A percentile compares a stretch with the other conserved stretches of the same genome.
These are phyloP conservation scores for Mycena alexandri DNA, from an alignment of 768 basidiomycete species.

Conservation along the genomic window DNA sequence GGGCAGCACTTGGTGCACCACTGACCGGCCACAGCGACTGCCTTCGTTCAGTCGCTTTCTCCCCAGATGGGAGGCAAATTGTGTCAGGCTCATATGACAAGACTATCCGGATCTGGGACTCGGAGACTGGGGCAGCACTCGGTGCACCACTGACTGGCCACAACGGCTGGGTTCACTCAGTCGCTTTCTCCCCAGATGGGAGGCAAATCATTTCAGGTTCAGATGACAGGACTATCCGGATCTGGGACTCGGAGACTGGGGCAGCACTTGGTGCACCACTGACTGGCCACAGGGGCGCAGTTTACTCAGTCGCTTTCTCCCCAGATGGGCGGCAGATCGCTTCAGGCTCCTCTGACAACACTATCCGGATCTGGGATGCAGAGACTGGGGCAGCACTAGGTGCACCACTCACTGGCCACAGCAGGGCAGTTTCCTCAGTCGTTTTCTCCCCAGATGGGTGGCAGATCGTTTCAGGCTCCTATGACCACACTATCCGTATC, in stretches of 20 bases:
- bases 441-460: too few species aligned
- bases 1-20: background rate
- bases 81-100: constrained; percentile 19
- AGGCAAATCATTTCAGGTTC: constrained; percentile 1
- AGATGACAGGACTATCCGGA: constrained; percentile 1
- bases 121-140: too few species aligned
- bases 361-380: constrained; percentile 28
- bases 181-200: constrained; percentile 9
- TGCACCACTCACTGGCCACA: constrained; percentile 6
- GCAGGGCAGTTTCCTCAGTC: too few species aligned
- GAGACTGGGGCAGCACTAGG: constrained; percentile 8
- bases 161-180: background rate
- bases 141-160: background rate
- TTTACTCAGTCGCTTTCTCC: constrained; percentile 18
- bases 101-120: too few species aligned
- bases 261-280: background rate
- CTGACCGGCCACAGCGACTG: constrained; percentile 13
- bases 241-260: constrained; percentile 1
- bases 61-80: constrained; percentile 32
- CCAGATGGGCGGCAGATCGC: constrained; percentile 26
- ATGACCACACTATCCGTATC: too few species aligned
- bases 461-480: too few species aligned
- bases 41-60: constrained; percentile 22
- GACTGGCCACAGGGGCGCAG: background rate
- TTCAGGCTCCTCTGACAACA: constrained; percentile 21